These are phyloP conservation scores for Amylocarpus encephaloides DNA, from an alignment of 2,329 filamentous ascomycete genomes.

Conservation along the genomic window DNA sequence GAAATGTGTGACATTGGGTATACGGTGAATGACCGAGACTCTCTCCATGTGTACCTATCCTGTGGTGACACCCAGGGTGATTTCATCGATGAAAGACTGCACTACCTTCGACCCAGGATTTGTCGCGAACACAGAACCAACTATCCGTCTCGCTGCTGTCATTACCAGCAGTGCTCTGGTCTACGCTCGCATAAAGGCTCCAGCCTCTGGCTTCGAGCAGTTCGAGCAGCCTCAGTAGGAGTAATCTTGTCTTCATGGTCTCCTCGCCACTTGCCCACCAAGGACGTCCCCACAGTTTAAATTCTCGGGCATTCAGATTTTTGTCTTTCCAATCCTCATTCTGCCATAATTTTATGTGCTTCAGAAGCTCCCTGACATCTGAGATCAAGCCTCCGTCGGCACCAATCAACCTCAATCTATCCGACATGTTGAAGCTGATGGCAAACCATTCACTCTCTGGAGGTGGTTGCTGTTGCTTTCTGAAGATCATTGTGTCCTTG, in stretches of 20 bases:
- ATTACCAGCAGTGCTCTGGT: constrained; percentile 27
- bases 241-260: constrained; percentile 32
- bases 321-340: constrained; percentile 24
- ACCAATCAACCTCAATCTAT: constrained; percentile 33
- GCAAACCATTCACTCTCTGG: constrained; percentile 34
- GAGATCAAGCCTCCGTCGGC: constrained; percentile 19
- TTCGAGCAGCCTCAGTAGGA: constrained; percentile 33
- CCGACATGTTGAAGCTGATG: constrained; percentile 31
- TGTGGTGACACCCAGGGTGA: not conserved
- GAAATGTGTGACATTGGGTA: no score
- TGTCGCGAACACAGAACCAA: constrained; percentile 25
- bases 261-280: constrained; percentile 31
- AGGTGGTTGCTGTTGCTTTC: constrained; percentile 32
- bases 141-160: constrained; percentile 21
- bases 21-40: no score
- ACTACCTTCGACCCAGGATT: constrained; percentile 19
- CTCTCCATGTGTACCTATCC: no score
- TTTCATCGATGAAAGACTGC: constrained; percentile 21
- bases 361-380: constrained; percentile 18
- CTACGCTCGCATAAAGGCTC: constrained; percentile 36
- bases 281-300: constrained; percentile 33
- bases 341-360: constrained; percentile 14
- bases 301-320: constrained; percentile 22
- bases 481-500: constrained; percentile 35
- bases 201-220: constrained; percentile 34